These are phyloP conservation scores for Fraxinus americana DNA, from an alignment of 257 asterid genomes.

Conservation along the genomic window DNA sequence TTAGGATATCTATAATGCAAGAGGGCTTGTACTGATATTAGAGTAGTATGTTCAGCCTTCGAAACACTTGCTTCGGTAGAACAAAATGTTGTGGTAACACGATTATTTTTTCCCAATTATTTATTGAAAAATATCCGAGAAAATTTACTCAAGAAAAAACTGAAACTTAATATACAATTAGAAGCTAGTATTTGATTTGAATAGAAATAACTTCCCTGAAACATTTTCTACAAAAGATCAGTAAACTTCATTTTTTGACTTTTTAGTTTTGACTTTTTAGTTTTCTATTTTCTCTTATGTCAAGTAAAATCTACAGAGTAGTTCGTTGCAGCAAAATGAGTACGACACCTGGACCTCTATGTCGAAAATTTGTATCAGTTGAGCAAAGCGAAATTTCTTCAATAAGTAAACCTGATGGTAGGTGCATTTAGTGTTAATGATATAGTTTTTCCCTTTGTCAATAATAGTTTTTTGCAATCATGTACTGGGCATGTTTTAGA, in stretches of 20 bases:
- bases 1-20: not conserved
- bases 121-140: not conserved
- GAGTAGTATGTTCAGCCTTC: not conserved
- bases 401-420: constrained; percentile 59
- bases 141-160: not conserved
- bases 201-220: not conserved
- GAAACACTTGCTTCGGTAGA: not conserved
- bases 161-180: too few species aligned
- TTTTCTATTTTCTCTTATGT: not conserved
- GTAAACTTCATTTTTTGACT: not conserved
- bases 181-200: too few species aligned
- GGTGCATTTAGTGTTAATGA: constrained; percentile 22
- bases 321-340: constrained; percentile 64
- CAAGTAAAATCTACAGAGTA: constrained; percentile 39
- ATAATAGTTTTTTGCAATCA: constrained; percentile 1
- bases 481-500: constrained; percentile 1
- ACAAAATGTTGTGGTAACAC: not conserved
- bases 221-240: too few species aligned
- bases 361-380: constrained; percentile 74
- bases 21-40: too few species aligned
- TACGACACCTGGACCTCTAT: constrained; percentile 48
- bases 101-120: not conserved
- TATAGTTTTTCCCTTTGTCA: not conserved
- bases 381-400: constrained; percentile 66
- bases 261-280: not conserved